Evolutionary conservation across 164 flowering plant genomes (phyloP), one percentile per base, ranked within the genome.

Genomic region (Tetrastigma voinierianum): DNA sequence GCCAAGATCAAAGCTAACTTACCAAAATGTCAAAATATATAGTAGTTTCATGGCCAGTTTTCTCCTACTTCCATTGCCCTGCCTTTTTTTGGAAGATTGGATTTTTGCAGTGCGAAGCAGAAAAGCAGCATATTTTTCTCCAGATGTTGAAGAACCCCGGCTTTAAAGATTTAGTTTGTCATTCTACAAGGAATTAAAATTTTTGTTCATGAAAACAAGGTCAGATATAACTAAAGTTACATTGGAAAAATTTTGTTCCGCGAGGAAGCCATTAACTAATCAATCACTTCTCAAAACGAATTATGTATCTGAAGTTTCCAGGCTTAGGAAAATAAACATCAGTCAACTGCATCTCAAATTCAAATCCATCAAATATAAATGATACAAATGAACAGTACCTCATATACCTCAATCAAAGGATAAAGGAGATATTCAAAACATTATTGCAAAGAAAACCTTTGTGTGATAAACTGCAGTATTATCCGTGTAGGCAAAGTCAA

Each of bases 111-210:
- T 72, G 9, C 83, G 86, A 77, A 81, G 87, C 68, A 94, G 83
- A 80, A 94, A 94, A 62, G 93, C 84, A 69, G 91, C 95, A 91
- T 87, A 76, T 94, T 94, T 74, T 94, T 96, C 51, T 97, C 98
- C 72, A 94, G 95, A 80, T 94, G 98, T 75, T 94, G 98, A 80
- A 94, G 98, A 94, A 61, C 98, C 98, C 4, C 90, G 77, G 74
- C 79, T 90, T 74, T 91, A 73, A 62, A 91, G 91, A 74, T 85
- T 78, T 70, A 91, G 65, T 66, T 89, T 90, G 79, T 94, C 98
- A 82, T 94, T 94, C 98, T 94, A 92, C 87, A 87, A 32, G 6
- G 40, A 7, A 32, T 3, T 32, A 32, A 32, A 32, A 3, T 32
- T 32, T n/a, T 32, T 4, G 6, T 32, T 32, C 3, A 7, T 32